Conservation (phyloP, 1,139 yeast genomes). For the Sugiyamaella castrensis region DNA sequence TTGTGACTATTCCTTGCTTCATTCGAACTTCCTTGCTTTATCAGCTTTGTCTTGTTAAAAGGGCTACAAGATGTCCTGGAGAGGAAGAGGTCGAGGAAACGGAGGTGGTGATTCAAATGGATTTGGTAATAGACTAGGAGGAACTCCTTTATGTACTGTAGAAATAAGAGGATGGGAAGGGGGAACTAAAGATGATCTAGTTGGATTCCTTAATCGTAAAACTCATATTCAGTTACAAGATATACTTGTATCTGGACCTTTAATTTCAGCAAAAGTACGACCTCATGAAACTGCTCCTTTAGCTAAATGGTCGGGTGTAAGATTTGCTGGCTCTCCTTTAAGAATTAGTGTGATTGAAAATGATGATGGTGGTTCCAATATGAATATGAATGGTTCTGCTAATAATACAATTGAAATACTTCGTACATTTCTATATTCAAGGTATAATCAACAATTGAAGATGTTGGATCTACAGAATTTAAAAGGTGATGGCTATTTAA, state of each 20-base stretch:
- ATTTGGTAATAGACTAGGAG: constrained; percentile 14
- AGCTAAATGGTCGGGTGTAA: constrained; percentile 65
- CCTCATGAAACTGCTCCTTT: constrained; percentile 58
- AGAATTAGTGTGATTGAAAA: constrained; percentile 47
- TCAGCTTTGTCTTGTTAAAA: not conserved
- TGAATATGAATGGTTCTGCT: constrained; percentile 1
- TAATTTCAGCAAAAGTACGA: constrained; percentile 57
- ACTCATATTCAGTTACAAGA: constrained; percentile 55
- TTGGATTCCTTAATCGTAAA: constrained; percentile 67
- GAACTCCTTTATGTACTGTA: constrained; percentile 31
- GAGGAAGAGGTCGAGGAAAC: constrained; percentile 20
- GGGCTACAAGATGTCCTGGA: constrained; percentile 28
- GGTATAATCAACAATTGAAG: constrained; percentile 64
- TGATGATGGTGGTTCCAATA: constrained; percentile 17
- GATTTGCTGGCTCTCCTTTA: constrained; percentile 74
- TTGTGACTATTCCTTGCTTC: no score
- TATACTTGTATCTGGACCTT: constrained; percentile 44
- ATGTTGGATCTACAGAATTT: constrained; percentile 71
- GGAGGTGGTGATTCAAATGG: constrained; percentile 11
- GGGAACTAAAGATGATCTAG: constrained; percentile 57
- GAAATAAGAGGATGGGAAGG: constrained; percentile 83
- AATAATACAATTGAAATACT: constrained; percentile 54
- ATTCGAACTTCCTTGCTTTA: no score
- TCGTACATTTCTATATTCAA: constrained; percentile 55
- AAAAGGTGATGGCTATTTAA: constrained; percentile 61